Base-by-base conservation (phyloP, 768 basidiomycete species). In the Leccinellum rugosiceps region DNA sequence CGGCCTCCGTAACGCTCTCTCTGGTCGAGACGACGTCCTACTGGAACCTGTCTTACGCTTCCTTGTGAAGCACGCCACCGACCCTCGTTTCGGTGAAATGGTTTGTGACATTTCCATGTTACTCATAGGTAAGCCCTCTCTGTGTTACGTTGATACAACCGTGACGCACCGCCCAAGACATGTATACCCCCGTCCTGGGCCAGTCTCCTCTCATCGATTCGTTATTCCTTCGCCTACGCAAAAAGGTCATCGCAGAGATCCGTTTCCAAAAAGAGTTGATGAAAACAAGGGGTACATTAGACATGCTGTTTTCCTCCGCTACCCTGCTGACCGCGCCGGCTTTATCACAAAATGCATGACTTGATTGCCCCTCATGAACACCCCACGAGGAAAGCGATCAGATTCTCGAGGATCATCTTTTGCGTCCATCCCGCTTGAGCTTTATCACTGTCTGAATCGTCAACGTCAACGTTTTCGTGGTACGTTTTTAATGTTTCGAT, bases 201-300 rank as follows among this genome's bases (percentile, higher is more conserved):
- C 93, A 96, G 72, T 94, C 94, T 23, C 93, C 94, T 0, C 76
- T 94, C 45, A 90, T 99, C 53, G 97, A 98, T 72, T 79, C 87
- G 6, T 78, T 96, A 38, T 87, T 98, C 66, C 75, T 88, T 26
- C 86, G 87, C 34, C 75, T 98, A 44, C 86, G 85, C 55, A 88
- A 86, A 70, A 94, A 94, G 68, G 82, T 98, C n/a, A 74, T 83
- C 43, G 82, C 85, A 38, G 97, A 99, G 72, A 75, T 98, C 52
- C 83, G 81, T 23, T 94, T 99, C 72, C 94, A 98, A 73, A 83
- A 83, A 62, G 92, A 98, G 69, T 74, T 98, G 51, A 75, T 84
- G 58, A 89, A 88, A 74, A 77, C 89, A 51, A 87, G 84, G 67
- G 96, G 94, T 55, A 92, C 93, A 53, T 75, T 99, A 60, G 88